Base-by-base conservation (phyloP, 768 basidiomycete species). In the Leccinellum rugosiceps region DNA sequence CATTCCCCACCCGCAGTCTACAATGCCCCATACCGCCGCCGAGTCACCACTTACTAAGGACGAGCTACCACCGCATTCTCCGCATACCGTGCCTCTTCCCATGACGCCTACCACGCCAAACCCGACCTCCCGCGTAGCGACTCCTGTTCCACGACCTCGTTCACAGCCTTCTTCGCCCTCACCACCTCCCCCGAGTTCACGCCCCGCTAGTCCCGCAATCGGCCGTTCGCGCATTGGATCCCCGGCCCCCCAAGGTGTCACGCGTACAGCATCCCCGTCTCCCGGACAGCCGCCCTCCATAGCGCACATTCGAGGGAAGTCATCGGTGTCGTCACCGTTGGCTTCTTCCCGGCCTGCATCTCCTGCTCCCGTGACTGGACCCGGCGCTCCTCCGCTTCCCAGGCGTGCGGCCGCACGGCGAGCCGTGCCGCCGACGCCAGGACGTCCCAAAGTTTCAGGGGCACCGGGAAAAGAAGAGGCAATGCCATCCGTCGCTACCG, bases 371-470 rank as follows among this genome's bases (percentile, higher is more conserved):
- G 46, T 32, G 1, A 48, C 49, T 0, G 63, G 63, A 15, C 54
- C 59, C 2, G 58, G 61, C 1, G 73, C 75, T 6, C 87, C 88
- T 0, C 88, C 87, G 2, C 69, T 90, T 23, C 88, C 88, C 0
- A 78, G 85, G 43, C 76, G 88, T 46, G 88, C 88, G 0, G 80
- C 85, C 49, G 83, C 80, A 1, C 78, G 88, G 21, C 74, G 72
- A 6, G 58, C 54, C 23, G 68, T 62, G 3, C 70, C 70, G 43
- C 64, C 58, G 3, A 11, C 54, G n/a, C 19, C 46, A 2, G 50
- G 9, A 19, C 48, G 17, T 6, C 25, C 26, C 1, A 58, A 49
- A 19, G 28, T 13, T 34, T n/a, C 15, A 3, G 56, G 13, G 26
- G 52, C 55, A 41, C 52, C 17, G 7, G 32, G 10, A 23, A 62